A percentile compares a stretch with the other conserved stretches of the same genome.
phyloP scores from a whole-genome alignment of 1,284 basidiomycete species.

The Mycena sp. region DNA sequence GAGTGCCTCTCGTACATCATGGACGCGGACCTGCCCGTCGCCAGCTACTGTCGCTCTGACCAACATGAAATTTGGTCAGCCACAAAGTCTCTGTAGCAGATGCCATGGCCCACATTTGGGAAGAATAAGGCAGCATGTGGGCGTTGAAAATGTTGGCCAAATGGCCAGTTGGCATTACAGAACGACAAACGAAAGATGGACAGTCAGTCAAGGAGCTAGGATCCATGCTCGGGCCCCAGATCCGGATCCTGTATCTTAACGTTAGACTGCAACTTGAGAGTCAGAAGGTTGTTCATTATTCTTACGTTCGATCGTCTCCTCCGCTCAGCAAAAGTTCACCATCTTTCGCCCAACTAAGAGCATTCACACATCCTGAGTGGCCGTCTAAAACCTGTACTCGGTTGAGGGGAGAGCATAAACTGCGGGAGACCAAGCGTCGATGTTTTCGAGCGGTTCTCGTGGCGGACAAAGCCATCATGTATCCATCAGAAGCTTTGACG shows the following conservation, averaged over 20 bases:
- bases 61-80: conserved; percentile 14
- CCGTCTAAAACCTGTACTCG: too few relatives aligned
- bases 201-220: conserved; percentile 48
- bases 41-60: conserved; percentile 80
- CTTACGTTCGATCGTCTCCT: conserved; percentile 86
- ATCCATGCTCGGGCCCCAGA: conserved; percentile 77
- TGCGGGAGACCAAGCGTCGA: too few relatives aligned
- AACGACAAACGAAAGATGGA: conserved; percentile 71
- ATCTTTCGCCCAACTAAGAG: conserved; percentile 83
- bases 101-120: conserved; percentile 54
- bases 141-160: conserved; percentile 89
- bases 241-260: conserved; percentile 58
- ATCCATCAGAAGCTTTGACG: too few relatives aligned
- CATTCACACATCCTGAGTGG: conserved; percentile 76
- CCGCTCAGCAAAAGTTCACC: conserved; percentile 81
- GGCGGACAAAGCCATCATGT: too few relatives aligned
- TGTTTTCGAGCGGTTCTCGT: too few relatives aligned
- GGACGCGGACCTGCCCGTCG: conserved; percentile 84
- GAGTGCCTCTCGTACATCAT: conserved; percentile 76
- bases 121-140: conserved; percentile 82
- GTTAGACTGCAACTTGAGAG: conserved; percentile 35
- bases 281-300: conserved; percentile 33
- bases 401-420: too few relatives aligned
- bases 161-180: conserved; percentile 82
- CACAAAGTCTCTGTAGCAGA: conserved; percentile 31